phyloP scores from a whole-genome alignment of 2,329 filamentous ascomycete species.

The Furcasterigmium furcatum region DNA sequence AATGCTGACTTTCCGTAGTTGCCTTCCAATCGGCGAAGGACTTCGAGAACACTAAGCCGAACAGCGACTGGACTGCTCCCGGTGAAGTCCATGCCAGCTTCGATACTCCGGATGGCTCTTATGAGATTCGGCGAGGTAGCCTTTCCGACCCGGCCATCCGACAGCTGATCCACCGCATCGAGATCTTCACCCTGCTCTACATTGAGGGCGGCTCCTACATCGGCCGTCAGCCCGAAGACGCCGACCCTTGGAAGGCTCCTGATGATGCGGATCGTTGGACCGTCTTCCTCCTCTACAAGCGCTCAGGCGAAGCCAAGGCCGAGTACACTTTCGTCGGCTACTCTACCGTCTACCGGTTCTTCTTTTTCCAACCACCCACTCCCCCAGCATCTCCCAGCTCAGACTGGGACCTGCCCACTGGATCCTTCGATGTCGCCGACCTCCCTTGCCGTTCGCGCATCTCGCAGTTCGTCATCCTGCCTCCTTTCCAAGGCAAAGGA shows the following conservation, averaged over 20 bases:
- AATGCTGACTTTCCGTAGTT: conserved; percentile 37
- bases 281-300: conserved; percentile 81
- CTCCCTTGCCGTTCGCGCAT: conserved; percentile 79
- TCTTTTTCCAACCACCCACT: conserved; percentile 52
- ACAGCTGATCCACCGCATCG: conserved; percentile 73
- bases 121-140: conserved; percentile 81
- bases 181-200: conserved; percentile 80
- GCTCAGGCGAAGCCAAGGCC: conserved; percentile 45
- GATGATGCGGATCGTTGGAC: conserved; percentile 79
- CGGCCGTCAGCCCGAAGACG: conserved; percentile 37
- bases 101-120: conserved; percentile 57
- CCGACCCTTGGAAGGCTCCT: conserved; percentile 17
- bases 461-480: conserved; percentile 89
- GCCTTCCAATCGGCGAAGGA: conserved; percentile 62
- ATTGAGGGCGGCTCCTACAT: conserved; percentile 91
- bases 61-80: conserved; percentile 63
- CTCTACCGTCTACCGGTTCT: conserved; percentile 86
- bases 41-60: conserved; percentile 49
- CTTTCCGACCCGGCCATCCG: conserved; percentile 68
- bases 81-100: conserved; percentile 69
- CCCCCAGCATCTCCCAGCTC: conserved; percentile 35
- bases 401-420: conserved; percentile 40
- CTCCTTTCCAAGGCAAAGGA: conserved; percentile 78
- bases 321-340: conserved; percentile 87
- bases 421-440: conserved; percentile 46